Percentiles rank a stretch among this genome's conserved stretches.
Conservation (phyloP, 2,329 filamentous ascomycete genomes). For the Corinectria fuckeliana region DNA sequence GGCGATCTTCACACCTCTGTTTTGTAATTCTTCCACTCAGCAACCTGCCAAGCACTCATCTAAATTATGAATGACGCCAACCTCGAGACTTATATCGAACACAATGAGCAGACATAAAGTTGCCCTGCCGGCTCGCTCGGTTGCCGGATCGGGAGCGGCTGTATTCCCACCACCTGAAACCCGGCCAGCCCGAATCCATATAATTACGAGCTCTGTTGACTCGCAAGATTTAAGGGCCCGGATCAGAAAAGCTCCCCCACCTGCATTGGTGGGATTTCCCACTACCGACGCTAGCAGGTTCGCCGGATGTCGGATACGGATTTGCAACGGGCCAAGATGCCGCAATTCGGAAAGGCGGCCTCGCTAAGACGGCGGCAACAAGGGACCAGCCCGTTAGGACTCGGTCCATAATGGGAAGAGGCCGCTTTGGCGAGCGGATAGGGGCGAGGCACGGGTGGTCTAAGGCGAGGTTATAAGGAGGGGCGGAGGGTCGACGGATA, state of each 20-base stretch:
- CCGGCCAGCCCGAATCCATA: neutral
- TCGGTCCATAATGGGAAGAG: neutral
- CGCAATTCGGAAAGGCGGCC: neutral
- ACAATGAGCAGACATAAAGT: neutral
- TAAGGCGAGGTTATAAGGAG: conserved; percentile 17
- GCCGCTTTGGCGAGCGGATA: neutral
- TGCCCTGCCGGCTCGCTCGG: neutral
- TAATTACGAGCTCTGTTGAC: neutral
- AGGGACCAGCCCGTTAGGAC: neutral
- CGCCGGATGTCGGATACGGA: neutral
- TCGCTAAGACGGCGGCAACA: neutral
- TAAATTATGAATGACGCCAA: too few relatives aligned
- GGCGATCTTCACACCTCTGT: too few relatives aligned
- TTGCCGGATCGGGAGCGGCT: neutral
- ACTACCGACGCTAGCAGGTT: neutral
- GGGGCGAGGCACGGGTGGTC: neutral
- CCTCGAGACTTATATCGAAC: too few relatives aligned
- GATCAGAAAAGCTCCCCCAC: neutral
- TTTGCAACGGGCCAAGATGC: neutral
- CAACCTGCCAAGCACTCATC: too few relatives aligned
- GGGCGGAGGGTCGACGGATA: neutral
- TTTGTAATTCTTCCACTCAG: too few relatives aligned
- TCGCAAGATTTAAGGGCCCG: neutral
- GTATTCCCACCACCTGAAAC: neutral
- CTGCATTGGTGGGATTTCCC: neutral